Conservation (phyloP, 768 basidiomycete species). For the Russula sp. region DNA sequence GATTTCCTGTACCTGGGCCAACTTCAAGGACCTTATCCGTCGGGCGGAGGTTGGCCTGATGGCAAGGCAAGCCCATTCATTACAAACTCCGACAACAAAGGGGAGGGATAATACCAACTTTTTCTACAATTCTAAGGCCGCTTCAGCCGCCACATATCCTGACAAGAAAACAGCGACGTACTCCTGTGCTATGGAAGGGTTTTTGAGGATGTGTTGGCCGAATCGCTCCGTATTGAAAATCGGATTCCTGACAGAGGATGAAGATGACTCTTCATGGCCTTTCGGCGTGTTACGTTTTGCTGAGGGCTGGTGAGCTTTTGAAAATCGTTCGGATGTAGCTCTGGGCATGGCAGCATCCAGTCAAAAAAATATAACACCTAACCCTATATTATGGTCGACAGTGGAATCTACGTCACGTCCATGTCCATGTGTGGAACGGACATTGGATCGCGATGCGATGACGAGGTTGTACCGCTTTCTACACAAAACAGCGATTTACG, state of each 20-base stretch:
- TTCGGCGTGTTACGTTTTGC: conserved; percentile 47
- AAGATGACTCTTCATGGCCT: conserved; percentile 35
- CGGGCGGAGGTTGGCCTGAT: conserved; percentile 81
- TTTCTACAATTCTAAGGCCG: conserved; percentile 51
- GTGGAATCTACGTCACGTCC: no score
- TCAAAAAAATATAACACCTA: conserved; percentile 5
- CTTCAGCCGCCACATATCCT: conserved; percentile 18
- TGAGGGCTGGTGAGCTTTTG: conserved; percentile 58
- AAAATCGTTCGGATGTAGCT: conserved; percentile 15
- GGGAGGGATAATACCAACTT: conserved; percentile 32
- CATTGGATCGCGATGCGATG: no score
- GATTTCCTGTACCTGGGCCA: conserved; percentile 95
- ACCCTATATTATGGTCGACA: conserved; percentile 12
- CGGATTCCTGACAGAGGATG: conserved; percentile 61
- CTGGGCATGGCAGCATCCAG: conserved; percentile 11
- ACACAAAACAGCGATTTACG: no score
- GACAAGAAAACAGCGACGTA: conserved; percentile 33
- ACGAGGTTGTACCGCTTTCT: no score
- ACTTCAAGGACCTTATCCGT: conserved; percentile 97
- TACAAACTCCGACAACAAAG: background rate
- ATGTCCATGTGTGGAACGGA: no score
- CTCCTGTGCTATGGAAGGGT: conserved; percentile 86
- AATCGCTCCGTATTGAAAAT: conserved; percentile 94
- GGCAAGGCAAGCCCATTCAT: background rate
- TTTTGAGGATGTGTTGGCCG: conserved; percentile 97